Evolutionary conservation across 176 grass and related monocot species (phyloP).

Genomic region (Avena atlantica): DNA sequence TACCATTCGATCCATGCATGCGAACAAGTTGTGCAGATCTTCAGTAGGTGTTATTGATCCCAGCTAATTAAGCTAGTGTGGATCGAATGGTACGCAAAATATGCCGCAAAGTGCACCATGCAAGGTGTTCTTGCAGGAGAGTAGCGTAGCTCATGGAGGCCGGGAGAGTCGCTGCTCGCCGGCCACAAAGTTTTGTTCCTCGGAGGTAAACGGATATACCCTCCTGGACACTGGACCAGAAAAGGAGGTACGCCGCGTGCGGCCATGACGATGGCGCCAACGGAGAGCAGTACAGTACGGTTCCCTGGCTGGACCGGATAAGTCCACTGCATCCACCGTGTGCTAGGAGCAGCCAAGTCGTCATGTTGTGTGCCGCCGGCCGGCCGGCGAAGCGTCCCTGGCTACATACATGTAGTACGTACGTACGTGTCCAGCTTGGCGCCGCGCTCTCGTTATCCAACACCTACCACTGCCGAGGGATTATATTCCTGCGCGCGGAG

Average conservation of each 20-base stretch:
- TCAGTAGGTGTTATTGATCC: too few species aligned
- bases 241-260: not conserved
- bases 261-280: not conserved
- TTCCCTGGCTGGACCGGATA: not conserved
- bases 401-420: not conserved
- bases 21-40: too few species aligned
- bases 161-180: not conserved
- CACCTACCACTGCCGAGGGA: not conserved
- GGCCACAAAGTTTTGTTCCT: not conserved
- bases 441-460: conserved; percentile 3
- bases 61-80: not conserved
- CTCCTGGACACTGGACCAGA: not conserved
- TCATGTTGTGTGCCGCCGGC: not conserved
- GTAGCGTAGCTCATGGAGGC: conserved; percentile 1
- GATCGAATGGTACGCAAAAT: not conserved
- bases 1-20: not conserved
- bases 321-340: not conserved
- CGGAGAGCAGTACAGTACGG: not conserved
- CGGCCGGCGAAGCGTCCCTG: not conserved
- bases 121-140: conserved; percentile 10
- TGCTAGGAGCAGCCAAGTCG: not conserved
- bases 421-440: conserved; percentile 5
- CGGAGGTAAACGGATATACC: not conserved
- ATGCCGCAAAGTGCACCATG: not conserved
- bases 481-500: not conserved